A percentile compares a stretch with the other conserved stretches of the same genome.
Evolutionary conservation across 1,284 basidiomycete species (phyloP).

Genomic region (Exobasidium cylindrosporum): DNA sequence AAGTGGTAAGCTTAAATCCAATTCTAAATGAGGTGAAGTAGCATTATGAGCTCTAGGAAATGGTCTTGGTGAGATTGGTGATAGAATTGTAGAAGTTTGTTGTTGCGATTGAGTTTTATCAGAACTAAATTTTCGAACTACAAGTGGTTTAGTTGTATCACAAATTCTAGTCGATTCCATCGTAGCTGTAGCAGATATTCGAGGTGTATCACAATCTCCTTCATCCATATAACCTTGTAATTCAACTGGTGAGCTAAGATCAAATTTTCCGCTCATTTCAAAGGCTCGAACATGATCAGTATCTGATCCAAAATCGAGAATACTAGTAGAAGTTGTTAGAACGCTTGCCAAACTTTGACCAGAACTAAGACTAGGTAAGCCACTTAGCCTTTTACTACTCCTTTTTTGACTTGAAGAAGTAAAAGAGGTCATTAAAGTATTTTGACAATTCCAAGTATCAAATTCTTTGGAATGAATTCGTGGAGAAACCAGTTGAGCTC

Average conservation of each 20-base stretch:
- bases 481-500: conserved; percentile 33
- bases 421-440: conserved; percentile 1
- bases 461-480: conserved; percentile 28
- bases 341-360: conserved; percentile 22
- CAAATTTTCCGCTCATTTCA: not conserved
- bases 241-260: conserved; percentile 1
- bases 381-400: conserved; percentile 5
- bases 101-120: no score
- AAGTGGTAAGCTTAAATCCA: conserved; percentile 13
- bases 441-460: conserved; percentile 32
- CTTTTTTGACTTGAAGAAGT: not conserved
- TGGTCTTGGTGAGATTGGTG: not conserved
- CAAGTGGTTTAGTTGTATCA: not conserved
- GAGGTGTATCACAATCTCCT: conserved; percentile 14
- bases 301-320: conserved; percentile 21
- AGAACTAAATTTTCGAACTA: conserved; percentile 1
- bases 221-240: conserved; percentile 3
- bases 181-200: conserved; percentile 4
- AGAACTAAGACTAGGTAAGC: conserved; percentile 16
- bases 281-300: not conserved
- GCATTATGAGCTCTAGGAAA: conserved; percentile 4
- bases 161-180: not conserved
- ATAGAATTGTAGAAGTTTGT: not conserved
- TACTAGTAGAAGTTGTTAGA: conserved; percentile 24
- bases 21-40: conserved; percentile 14